phyloP scores from a whole-genome alignment of 2,329 filamentous ascomycete genomes.

The Fusarium ramigenum region DNA sequence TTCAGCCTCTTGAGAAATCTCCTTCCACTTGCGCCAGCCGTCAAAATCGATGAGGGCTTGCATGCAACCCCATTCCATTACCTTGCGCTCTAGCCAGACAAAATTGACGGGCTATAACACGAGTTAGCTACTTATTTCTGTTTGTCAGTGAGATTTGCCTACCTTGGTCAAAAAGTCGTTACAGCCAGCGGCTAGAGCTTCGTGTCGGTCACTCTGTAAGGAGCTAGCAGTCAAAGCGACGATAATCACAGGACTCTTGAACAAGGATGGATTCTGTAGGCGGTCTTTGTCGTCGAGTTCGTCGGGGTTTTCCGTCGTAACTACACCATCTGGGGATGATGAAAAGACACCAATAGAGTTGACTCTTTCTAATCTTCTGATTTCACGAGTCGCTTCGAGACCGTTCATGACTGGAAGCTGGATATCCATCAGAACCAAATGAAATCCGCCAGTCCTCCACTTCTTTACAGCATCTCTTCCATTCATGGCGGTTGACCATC shows the following conservation, averaged over 20 bases:
- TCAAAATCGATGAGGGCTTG: conserved; percentile 98
- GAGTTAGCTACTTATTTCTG: conserved; percentile 14
- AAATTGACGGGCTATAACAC: conserved; percentile 86
- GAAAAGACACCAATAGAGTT: conserved; percentile 94
- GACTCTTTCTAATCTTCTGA: conserved; percentile 85
- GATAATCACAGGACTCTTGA: conserved; percentile 98
- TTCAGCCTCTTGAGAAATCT: conserved; percentile 67
- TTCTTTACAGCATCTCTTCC: conserved; percentile 92
- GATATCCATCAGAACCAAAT: conserved; percentile 98
- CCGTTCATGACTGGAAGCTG: conserved; percentile 97
- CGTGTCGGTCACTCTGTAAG: conserved; percentile 92
- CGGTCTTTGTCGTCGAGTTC: conserved; percentile 72
- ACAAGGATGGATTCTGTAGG: conserved; percentile 73
- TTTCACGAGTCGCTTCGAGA: conserved; percentile 93
- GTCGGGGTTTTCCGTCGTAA: conserved; percentile 55
- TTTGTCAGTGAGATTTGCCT: conserved; percentile 41
- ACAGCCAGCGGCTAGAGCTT: conserved; percentile 92
- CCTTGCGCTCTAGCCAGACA: conserved; percentile 95
- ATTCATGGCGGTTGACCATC: conserved; percentile 98
- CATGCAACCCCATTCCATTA: conserved; percentile 99
- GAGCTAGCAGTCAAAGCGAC: conserved; percentile 95
- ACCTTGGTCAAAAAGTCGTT: conserved; percentile 99
- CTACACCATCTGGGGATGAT: conserved; percentile 64
- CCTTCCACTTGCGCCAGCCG: conserved; percentile 97
- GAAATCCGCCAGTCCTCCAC: conserved; percentile 92